These are phyloP conservation scores for Salix brachista DNA, from an alignment of 345 rosid genomes.

Conservation along the genomic window DNA sequence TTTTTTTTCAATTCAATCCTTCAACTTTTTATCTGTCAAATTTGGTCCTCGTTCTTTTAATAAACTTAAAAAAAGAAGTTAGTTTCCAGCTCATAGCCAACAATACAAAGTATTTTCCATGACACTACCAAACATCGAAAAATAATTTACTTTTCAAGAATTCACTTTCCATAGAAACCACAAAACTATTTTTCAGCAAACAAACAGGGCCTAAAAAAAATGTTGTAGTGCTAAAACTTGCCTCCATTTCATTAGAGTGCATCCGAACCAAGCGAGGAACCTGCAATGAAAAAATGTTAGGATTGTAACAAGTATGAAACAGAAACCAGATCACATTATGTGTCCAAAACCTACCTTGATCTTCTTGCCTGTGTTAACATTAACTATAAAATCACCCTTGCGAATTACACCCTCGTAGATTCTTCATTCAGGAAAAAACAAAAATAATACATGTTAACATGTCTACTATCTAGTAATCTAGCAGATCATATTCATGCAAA, in stretches of 20 bases:
- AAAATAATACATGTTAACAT: not conserved
- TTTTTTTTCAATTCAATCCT: too few relatives aligned
- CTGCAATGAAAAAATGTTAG: constrained; percentile 35
- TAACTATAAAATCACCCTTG: constrained; percentile 87
- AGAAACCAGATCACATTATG: not conserved
- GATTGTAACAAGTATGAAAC: constrained; percentile 2
- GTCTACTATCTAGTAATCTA: not conserved
- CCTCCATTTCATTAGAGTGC: constrained; percentile 99
- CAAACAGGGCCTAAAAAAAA: not conserved
- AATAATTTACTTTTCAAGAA: not conserved
- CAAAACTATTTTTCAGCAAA: constrained; percentile 4
- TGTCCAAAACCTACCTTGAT: constrained; percentile 57
- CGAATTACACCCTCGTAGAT: constrained; percentile 88
- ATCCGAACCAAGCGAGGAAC: constrained; percentile 91
- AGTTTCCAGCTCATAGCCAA: too few relatives aligned
- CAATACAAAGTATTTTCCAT: too few relatives aligned
- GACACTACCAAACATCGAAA: too few relatives aligned
- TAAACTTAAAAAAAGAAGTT: too few relatives aligned
- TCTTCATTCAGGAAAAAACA: constrained; percentile 36
- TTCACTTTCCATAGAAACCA: too few relatives aligned
- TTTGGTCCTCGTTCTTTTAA: too few relatives aligned
- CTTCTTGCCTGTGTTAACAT: constrained; percentile 90
- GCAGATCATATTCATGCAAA: not conserved
- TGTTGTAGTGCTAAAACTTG: constrained; percentile 20
- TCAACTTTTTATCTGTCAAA: too few relatives aligned